Conservation (phyloP, 129 eudicot species). For the Artemisia tridentata region DNA sequence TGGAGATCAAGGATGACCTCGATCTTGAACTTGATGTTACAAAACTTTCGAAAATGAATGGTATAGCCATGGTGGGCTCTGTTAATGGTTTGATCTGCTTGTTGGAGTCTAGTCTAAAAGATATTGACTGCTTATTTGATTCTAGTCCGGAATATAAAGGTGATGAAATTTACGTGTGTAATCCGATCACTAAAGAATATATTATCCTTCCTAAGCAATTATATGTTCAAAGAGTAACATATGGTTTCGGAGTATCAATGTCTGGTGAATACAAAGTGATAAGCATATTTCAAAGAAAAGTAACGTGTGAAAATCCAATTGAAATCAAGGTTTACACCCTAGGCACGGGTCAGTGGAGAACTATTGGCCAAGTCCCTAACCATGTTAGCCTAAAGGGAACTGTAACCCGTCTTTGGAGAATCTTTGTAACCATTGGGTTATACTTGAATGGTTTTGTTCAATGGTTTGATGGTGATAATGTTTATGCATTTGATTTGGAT, state of each 20-base stretch:
- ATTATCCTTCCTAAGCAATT: too few relatives aligned
- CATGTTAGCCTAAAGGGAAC: neutral
- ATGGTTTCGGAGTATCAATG: neutral
- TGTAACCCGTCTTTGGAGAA: neutral
- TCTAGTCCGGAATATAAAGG: too few relatives aligned
- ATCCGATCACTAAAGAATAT: neutral
- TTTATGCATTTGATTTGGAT: neutral
- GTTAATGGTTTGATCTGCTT: neutral
- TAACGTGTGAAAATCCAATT: neutral
- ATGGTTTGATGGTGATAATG: neutral
- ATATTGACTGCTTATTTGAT: too few relatives aligned
- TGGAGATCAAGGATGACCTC: neutral
- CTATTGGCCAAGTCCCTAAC: neutral
- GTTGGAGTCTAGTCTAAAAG: neutral
- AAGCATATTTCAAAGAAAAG: neutral
- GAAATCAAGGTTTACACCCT: neutral
- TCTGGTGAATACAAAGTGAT: neutral
- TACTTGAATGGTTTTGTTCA: neutral
- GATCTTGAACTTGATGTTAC: neutral
- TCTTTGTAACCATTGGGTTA: neutral
- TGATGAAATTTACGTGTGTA: neutral
- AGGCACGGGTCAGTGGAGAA: neutral
- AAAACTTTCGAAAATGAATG: too few relatives aligned
- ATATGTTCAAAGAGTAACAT: neutral
- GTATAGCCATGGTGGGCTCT: neutral